Base-by-base conservation (phyloP, 495 filamentous ascomycete genomes). In the Acidomyces sp. region DNA sequence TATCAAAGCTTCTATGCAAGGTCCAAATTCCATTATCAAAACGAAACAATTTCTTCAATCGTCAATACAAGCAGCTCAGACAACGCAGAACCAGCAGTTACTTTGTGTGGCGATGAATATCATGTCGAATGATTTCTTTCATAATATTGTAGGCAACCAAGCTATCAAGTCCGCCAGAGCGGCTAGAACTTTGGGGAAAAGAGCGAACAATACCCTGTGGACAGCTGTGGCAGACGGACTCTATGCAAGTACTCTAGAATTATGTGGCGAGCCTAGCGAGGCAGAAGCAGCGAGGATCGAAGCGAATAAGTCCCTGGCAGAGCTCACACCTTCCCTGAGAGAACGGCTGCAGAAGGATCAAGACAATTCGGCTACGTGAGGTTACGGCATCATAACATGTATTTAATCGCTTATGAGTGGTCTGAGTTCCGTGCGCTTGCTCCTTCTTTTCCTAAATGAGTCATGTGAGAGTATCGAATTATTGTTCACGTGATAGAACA, bases 111-210 rank as follows among this genome's bases (percentile, higher is more conserved):
- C 78, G 3, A 67, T 99, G 28, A 85, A 72, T 46, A 75, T 92
- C 49, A 87, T 96, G 84, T 78, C 80, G 49, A 72, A 66, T 56
- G 72, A 75, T 32, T 85, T 96, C 57, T 96, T 95, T 63, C 69
- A 74, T 19, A 80, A 79, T 15, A 80, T 88, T 10, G 74, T 94
- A 2, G 85, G 83, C 25, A 85, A 85, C 41, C 88, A 96, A 61
- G 82, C 88, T 2, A 76, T 92, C 48, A 95, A 94, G 64, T 82
- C 80, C 46, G 82, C 82, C 0, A 69, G 72, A 30, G 85, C 86
- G 0, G 82, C 74, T 21, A 65, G 74, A 38, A 72, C 69, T 11
- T 76, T 88, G 65, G 84, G 86, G 3, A 74, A 72, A 53, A 80
- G 75, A 55, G 75, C 75, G 34, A 73, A 77, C 19, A 85, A 87